Base-by-base conservation (phyloP, 1,139 yeast genomes). In the Zygoascus sp. region DNA sequence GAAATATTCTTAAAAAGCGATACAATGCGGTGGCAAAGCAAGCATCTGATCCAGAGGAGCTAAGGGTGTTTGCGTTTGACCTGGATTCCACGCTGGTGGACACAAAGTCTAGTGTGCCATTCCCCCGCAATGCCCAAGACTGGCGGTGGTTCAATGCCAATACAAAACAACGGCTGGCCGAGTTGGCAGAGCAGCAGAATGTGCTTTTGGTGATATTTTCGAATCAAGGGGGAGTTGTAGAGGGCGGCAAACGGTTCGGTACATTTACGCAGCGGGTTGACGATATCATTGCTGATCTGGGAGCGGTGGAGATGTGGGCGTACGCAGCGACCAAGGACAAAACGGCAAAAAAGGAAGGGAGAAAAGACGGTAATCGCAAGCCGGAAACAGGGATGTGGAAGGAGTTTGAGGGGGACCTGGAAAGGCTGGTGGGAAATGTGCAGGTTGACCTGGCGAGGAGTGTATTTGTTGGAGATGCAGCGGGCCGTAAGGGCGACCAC, bases 391-490 rank as follows among this genome's bases (percentile, higher is more conserved):
- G 95, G 0, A 82, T 86, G 89, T 81, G 83, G 80, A 63, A 69
- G 1, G 73, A 69, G 39, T 67, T 83, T 30, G 52, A 53, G 10
- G 56, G 61, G n/a, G 75, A 76, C 30, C 49, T 66, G n/a, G 47
- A 42, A 2, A 58, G 57, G 46, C 47, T 23, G 32, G 55, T 44
- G 2, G 50, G 51, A 17, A 5, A 5, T 11, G 23, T n/a, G n/a
- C n/a, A 5, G 8, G 46, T 80, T 1, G 76, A 76, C 50, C 47
- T 64, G 38, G 69, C 65, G 0, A 55, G 67, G 22, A 77, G 86
- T 47, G 76, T 83, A 53, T 92, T 67, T 61, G 90, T 90, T n/a
- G 98, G 98, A 4, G 98, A 92, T 68, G 97, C 97, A 0, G 97
- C 97, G 6, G 98, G 97, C 0, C 70, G 97, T 46, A 59, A 63